phyloP scores from a whole-genome alignment of 768 basidiomycete genomes.

The Gloeophyllum trabeum region DNA sequence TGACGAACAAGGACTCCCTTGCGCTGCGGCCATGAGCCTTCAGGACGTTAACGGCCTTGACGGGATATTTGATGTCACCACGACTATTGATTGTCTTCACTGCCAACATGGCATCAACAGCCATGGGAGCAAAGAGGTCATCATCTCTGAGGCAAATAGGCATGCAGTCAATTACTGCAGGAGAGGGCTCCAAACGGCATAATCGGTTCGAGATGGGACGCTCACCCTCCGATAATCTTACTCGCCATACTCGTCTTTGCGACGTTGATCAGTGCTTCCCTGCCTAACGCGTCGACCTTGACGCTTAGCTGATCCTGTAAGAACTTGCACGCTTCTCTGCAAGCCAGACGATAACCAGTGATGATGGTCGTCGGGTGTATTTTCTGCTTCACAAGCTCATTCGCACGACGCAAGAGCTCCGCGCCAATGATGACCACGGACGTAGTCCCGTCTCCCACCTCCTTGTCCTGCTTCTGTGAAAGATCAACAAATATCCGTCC shows the following conservation, averaged over 20 bases:
- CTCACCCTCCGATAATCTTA: conserved; percentile 95
- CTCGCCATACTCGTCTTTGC: conserved; percentile 99
- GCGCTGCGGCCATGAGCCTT: conserved; percentile 97
- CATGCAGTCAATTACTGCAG: conserved; percentile 3
- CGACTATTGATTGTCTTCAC: conserved; percentile 90
- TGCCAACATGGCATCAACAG: conserved; percentile 96
- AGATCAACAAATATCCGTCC: conserved; percentile 97
- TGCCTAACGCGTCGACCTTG: conserved; percentile 86
- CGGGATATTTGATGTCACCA: conserved; percentile 97
- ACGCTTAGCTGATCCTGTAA: conserved; percentile 96
- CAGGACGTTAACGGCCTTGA: conserved; percentile 96
- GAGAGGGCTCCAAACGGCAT: conserved; percentile 1
- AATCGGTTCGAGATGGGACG: conserved; percentile 16
- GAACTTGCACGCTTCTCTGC: conserved; percentile 94
- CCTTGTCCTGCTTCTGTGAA: conserved; percentile 98
- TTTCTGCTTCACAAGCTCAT: conserved; percentile 95
- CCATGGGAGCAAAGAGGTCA: conserved; percentile 96
- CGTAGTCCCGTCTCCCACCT: conserved; percentile 98
- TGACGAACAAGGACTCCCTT: conserved; percentile 87
- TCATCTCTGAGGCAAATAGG: conserved; percentile 57
- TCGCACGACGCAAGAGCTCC: conserved; percentile 91
- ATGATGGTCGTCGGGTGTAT: conserved; percentile 99
- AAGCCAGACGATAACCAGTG: conserved; percentile 94
- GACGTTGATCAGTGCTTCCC: conserved; percentile 87
- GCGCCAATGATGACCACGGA: conserved; percentile 97